Conservation (phyloP, 1,139 yeast genomes). For the Suhomyces anneliseae region DNA sequence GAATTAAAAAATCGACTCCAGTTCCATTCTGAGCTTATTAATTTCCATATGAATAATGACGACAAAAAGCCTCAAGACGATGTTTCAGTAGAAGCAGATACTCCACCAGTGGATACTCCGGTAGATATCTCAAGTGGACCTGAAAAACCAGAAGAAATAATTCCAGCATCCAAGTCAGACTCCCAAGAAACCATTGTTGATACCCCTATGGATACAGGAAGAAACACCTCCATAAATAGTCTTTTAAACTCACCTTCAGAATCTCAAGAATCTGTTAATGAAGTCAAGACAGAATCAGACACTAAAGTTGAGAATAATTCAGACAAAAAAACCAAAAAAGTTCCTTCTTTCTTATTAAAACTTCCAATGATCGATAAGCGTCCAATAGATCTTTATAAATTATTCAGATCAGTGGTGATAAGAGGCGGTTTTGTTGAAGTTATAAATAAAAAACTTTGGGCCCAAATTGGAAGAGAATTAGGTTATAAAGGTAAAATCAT, state of each 20-base stretch:
- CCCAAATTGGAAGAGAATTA: conserved; percentile 69
- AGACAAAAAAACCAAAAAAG: conserved; percentile 3
- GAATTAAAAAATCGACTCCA: conserved; percentile 31
- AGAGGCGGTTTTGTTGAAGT: conserved; percentile 61
- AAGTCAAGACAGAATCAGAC: background rate
- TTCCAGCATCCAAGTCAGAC: background rate
- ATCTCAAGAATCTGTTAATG: background rate
- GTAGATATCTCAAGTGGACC: background rate
- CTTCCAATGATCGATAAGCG: conserved; percentile 60
- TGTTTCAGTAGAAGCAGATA: background rate
- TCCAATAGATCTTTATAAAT: conserved; percentile 53
- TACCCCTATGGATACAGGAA: background rate
- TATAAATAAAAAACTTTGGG: conserved; percentile 59
- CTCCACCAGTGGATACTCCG: background rate
- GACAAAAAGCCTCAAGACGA: conserved; percentile 5
- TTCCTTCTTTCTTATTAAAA: conserved; percentile 17
- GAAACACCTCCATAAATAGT: conserved; percentile 7
- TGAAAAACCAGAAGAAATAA: background rate
- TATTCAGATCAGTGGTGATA: conserved; percentile 50
- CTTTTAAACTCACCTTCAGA: conserved; percentile 10
- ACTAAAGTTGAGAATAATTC: background rate
- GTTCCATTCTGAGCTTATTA: conserved; percentile 31
- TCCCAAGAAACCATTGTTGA: background rate
- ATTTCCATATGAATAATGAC: conserved; percentile 26
- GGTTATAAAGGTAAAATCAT: conserved; percentile 71